phyloP scores from a whole-genome alignment of 225 moss, liverwort and hornwort genomes.

The Physcomitrium patens region DNA sequence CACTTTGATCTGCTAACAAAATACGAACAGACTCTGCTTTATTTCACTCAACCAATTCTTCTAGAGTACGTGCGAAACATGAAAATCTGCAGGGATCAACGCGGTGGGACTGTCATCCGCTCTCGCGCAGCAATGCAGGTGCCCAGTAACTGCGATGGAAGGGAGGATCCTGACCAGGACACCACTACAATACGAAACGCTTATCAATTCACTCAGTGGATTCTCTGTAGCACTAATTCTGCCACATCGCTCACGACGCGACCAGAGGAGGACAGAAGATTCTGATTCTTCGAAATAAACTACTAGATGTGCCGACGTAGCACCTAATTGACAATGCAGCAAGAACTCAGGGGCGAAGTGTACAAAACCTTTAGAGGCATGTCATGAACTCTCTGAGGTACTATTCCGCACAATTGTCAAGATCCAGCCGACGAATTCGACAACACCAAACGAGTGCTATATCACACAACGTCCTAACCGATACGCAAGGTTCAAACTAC shows the following conservation, averaged over 20 bases:
- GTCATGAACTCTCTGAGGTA: slow-evolving; percentile 27
- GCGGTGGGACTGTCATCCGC: background rate
- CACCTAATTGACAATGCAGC: slow-evolving; percentile 32
- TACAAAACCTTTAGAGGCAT: slow-evolving; percentile 25
- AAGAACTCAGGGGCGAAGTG: slow-evolving; percentile 7
- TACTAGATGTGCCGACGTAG: slow-evolving; percentile 12
- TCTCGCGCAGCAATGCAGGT: slow-evolving; percentile 25
- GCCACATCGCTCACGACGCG: background rate
- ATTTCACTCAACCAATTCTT: slow-evolving; percentile 12
- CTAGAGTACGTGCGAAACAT: background rate
- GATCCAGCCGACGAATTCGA: slow-evolving; percentile 13
- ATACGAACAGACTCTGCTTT: slow-evolving; percentile 1
- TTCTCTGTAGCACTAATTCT: slow-evolving; percentile 4
- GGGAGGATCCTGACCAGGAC: background rate
- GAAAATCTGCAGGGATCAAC: background rate
- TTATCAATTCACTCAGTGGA: background rate
- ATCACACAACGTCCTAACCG: background rate
- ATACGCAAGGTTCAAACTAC: background rate
- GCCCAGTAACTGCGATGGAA: background rate
- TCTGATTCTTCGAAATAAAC: background rate
- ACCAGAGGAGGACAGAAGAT: background rate
- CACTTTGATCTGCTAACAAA: background rate
- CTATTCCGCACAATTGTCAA: slow-evolving; percentile 30
- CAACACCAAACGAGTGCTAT: background rate
- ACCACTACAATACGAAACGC: background rate